These are phyloP conservation scores for Corylus heterophylla DNA, from an alignment of 306 rosid genomes.

Conservation along the genomic window DNA sequence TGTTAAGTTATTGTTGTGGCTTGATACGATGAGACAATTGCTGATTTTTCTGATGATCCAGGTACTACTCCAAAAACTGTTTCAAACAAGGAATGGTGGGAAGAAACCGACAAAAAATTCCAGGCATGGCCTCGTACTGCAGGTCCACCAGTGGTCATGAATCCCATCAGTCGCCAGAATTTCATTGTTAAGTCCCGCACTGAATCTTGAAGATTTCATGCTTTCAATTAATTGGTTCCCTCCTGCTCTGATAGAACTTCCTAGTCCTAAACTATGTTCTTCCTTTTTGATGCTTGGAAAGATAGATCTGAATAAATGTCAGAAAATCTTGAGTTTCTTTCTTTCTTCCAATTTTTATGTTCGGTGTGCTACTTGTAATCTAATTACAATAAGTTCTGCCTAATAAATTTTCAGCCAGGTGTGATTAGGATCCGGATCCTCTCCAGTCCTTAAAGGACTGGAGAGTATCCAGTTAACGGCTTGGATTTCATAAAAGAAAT, in stretches of 20 bases:
- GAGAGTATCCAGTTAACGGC: no score
- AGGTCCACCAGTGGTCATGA: constrained; percentile 80
- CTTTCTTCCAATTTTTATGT: neutral
- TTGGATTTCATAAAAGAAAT: no score
- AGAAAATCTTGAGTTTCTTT: neutral
- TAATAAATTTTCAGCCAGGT: no score
- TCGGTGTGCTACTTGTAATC: no score
- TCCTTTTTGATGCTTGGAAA: neutral
- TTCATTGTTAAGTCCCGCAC: constrained; percentile 58
- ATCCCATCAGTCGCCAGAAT: constrained; percentile 73
- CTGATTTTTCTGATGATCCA: constrained; percentile 32
- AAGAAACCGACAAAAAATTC: constrained; percentile 86
- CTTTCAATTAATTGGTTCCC: neutral
- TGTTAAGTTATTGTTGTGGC: neutral
- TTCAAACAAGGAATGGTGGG: constrained; percentile 68
- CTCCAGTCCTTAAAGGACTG: no score
- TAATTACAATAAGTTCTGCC: no score
- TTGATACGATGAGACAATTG: constrained; percentile 15
- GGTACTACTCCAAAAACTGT: constrained; percentile 70
- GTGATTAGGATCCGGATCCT: no score
- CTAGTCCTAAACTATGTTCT: neutral
- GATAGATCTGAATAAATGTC: neutral
- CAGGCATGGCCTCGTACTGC: constrained; percentile 94
- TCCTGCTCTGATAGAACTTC: neutral
- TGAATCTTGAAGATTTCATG: neutral